Base-by-base conservation (phyloP, 2,329 filamentous ascomycete species). In the Thelonectria rubi region DNA sequence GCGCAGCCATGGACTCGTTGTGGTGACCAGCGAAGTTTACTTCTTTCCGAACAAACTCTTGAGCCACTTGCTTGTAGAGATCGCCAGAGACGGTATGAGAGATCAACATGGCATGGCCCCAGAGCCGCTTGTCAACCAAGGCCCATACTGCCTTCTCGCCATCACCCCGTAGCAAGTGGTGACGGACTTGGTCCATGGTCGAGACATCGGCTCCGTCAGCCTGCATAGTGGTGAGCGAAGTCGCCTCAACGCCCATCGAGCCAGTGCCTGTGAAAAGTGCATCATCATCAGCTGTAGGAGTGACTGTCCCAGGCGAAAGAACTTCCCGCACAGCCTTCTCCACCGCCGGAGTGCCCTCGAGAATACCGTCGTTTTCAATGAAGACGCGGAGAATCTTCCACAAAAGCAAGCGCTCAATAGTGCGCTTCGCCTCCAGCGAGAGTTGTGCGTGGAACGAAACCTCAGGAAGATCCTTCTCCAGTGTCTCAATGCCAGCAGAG, bases 51-150 rank as follows among this genome's bases (percentile, higher is more conserved):
- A 99, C 91, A 72, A 99, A 99, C 72, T 99, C 95, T 72, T 97
- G 93, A 1, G 93, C 88, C 24, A 99, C 94, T 74, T 96, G 92
- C 75, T 93, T 96, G 86, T 96, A 98, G 2, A 96, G 82, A 20
- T 92, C 91, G 49, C 91, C 82, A 1, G 92, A 95, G 78, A 97
- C 76, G 0, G 88, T 88, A 63, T 88, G 86, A 1, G 95, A 91
- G 37, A 99, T 90, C 18, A 99, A 83, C 85, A 99, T 91, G 3
- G 95, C 96, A 76, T 99, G 96, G 2, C 93, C 95, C 96, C 96
- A 99, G 3, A 99, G 81, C 50, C 94, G 88, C 75, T 94, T 93
- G 75, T 99, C 95, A 32, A 93, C 94, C 5, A 95, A 94, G 65
- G 91, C 84, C 94, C 94, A 98, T 0, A 96, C 91, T 5, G 95